Conservation (phyloP, 345 rosid species). For the Excoecaria cochinchinensis region DNA sequence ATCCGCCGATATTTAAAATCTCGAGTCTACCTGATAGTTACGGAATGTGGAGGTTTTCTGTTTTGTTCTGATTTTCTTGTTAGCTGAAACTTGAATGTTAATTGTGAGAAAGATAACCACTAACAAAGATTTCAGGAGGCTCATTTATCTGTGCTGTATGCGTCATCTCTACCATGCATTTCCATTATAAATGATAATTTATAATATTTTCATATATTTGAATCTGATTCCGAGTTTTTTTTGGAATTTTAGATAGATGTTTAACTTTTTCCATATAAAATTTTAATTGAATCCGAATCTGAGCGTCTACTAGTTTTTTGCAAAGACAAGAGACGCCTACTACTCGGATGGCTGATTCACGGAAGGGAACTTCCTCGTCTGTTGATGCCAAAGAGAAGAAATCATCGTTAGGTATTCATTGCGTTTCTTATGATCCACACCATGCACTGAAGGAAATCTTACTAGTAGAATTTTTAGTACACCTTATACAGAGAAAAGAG, state of each 20-base stretch:
- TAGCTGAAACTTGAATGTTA: neutral
- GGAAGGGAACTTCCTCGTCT: constrained; percentile 10
- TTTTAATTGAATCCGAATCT: neutral
- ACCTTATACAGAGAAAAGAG: neutral
- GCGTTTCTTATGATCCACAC: neutral
- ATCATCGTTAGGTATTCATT: constrained; percentile 23
- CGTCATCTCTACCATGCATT: neutral
- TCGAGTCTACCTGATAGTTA: neutral
- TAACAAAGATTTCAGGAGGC: neutral
- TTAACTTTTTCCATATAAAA: neutral
- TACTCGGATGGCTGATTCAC: constrained; percentile 26
- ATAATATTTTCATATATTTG: neutral
- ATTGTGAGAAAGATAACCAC: neutral
- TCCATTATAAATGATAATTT: neutral
- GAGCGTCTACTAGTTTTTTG: neutral
- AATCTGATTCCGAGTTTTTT: neutral
- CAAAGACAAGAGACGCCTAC: neutral
- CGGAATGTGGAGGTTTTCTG: neutral
- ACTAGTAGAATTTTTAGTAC: neutral
- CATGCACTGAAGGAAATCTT: neutral
- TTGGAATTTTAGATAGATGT: neutral
- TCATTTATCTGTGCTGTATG: neutral
- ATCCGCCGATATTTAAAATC: neutral
- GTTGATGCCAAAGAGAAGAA: constrained; percentile 24
- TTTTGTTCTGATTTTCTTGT: neutral